phyloP scores from a whole-genome alignment of 495 filamentous ascomycete genomes.

The Penicillium ucsense region DNA sequence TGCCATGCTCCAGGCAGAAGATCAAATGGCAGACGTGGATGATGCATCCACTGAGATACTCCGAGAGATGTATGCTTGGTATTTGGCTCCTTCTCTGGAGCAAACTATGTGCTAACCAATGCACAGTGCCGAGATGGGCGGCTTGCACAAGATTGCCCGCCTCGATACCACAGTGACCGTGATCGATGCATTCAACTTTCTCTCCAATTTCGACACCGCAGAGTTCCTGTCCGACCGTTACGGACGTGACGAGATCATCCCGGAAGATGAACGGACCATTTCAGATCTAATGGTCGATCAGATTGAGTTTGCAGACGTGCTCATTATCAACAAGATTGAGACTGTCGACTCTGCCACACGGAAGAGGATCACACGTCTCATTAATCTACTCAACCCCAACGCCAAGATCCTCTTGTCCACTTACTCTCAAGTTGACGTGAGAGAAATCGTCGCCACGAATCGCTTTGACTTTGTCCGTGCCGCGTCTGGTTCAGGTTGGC shows the following conservation, averaged over 20 bases:
- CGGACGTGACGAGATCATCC: constrained; percentile 28
- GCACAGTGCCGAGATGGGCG: constrained; percentile 36
- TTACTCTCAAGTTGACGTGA: constrained; percentile 38
- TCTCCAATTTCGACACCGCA: constrained; percentile 46
- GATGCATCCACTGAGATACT: constrained; percentile 28
- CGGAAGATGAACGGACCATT: constrained; percentile 50
- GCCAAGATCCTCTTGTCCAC: constrained; percentile 40
- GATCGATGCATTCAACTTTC: constrained; percentile 49
- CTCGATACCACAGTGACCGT: constrained; percentile 53
- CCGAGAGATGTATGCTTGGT: constrained; percentile 24
- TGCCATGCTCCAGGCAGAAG: constrained; percentile 31
- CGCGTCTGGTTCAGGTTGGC: constrained; percentile 36
- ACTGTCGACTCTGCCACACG: constrained; percentile 28
- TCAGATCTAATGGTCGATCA: constrained; percentile 54
- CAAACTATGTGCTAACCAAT: not conserved
- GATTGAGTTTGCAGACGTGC: constrained; percentile 52
- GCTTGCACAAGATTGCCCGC: constrained; percentile 41
- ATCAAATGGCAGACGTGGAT: constrained; percentile 17
- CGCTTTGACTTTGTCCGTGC: constrained; percentile 37
- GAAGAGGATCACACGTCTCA: constrained; percentile 30
- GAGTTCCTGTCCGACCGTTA: constrained; percentile 46
- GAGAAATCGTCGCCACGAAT: constrained; percentile 41
- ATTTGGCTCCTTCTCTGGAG: not conserved
- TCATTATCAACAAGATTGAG: constrained; percentile 48
- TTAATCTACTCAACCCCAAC: constrained; percentile 40